A percentile compares a stretch with the other conserved stretches of the same genome.
These are phyloP conservation scores for Ogataea methylovora DNA, from an alignment of 805 yeast genomes.

Conservation along the genomic window DNA sequence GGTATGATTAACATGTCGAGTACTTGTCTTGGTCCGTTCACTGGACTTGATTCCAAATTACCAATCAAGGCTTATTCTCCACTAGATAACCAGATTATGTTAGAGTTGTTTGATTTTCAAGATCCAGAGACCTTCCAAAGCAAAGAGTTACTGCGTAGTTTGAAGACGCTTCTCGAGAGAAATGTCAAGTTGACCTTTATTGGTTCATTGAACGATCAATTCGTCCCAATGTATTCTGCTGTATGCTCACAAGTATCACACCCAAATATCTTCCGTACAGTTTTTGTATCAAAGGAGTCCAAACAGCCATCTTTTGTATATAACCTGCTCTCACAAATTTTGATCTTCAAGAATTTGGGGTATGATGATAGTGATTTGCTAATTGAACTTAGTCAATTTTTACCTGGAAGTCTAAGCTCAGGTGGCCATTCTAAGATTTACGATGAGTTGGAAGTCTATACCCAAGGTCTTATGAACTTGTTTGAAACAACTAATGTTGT, in stretches of 20 bases:
- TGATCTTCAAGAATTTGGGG: constrained; percentile 21
- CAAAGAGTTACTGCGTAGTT: constrained; percentile 54
- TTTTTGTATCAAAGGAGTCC: constrained; percentile 52
- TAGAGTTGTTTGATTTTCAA: constrained; percentile 85
- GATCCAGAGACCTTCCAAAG: constrained; percentile 67
- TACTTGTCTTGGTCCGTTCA: constrained; percentile 82
- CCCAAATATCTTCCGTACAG: constrained; percentile 82
- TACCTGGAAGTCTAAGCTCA: constrained; percentile 65
- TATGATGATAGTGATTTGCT: constrained; percentile 23
- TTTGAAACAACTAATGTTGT: constrained; percentile 66
- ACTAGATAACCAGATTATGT: constrained; percentile 77
- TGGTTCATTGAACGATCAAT: constrained; percentile 84
- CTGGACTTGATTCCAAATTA: constrained; percentile 75
- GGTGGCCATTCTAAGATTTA: constrained; percentile 85
- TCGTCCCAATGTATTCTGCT: constrained; percentile 89
- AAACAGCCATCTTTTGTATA: constrained; percentile 34
- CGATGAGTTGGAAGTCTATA: constrained; percentile 63
- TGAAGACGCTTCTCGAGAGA: constrained; percentile 55
- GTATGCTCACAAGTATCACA: constrained; percentile 70
- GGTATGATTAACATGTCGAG: constrained; percentile 92
- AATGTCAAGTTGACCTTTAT: constrained; percentile 76
- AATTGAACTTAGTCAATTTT: constrained; percentile 60
- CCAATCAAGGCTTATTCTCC: constrained; percentile 79
- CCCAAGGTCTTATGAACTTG: constrained; percentile 62
- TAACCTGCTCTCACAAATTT: constrained; percentile 10